Evolutionary conservation across 495 filamentous ascomycete genomes (phyloP).

Genomic region (Neurospora sp.): DNA sequence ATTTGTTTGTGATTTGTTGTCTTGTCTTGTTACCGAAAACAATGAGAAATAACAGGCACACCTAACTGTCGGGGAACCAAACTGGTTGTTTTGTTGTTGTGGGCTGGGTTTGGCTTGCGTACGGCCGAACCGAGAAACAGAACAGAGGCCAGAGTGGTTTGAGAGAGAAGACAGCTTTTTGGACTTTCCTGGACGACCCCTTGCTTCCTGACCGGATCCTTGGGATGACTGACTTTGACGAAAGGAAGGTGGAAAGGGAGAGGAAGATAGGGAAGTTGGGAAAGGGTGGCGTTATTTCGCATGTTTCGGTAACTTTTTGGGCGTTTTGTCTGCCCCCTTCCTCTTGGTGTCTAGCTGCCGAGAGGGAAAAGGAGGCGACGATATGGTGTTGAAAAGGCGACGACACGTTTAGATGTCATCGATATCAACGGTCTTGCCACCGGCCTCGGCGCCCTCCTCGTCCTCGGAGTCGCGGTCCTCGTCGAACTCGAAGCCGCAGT

Average conservation of each 20-base stretch:
- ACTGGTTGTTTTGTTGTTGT: no score
- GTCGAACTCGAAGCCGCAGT: constrained; percentile 78
- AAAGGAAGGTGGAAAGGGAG: neutral
- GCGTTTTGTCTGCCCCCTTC: neutral
- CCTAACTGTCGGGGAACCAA: constrained; percentile 40
- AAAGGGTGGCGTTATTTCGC: neutral
- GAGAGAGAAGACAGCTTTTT: constrained; percentile 55
- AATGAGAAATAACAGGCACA: constrained; percentile 8
- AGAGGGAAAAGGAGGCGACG: neutral
- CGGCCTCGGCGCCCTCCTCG: constrained; percentile 47
- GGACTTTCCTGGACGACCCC: constrained; percentile 12
- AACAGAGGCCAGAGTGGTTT: constrained; percentile 23
- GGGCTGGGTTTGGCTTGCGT: neutral
- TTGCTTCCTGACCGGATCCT: neutral
- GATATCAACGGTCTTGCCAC: constrained; percentile 57
- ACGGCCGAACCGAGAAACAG: neutral
- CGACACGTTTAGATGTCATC: constrained; percentile 52
- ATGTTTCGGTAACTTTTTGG: neutral
- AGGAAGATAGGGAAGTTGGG: constrained; percentile 6
- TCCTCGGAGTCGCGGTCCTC: constrained; percentile 75
- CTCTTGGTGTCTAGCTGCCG: neutral
- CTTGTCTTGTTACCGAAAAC: neutral
- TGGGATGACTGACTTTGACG: neutral
- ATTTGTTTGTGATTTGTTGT: constrained; percentile 4
- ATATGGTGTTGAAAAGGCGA: neutral